Evolutionary conservation across 1,139 yeast species (phyloP).

Genomic region (Suhomyces wounanorum): DNA sequence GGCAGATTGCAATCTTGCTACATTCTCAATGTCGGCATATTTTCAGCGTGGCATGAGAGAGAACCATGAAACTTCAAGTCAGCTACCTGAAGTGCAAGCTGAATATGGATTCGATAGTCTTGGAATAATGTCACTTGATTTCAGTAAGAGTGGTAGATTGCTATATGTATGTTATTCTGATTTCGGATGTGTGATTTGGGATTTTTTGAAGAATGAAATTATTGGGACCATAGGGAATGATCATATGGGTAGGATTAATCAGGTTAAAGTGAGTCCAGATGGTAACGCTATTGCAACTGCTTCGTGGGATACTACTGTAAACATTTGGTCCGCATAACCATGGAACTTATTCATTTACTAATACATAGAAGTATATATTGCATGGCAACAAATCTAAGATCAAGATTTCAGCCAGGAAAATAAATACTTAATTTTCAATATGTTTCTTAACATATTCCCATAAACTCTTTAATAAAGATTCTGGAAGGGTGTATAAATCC

Average conservation of each 20-base stretch:
- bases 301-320: slow-evolving; percentile 70
- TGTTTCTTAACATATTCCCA: slow-evolving; percentile 91
- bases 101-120: slow-evolving; percentile 47
- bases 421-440: slow-evolving; percentile 31
- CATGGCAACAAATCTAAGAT: not conserved
- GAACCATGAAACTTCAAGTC: not conserved
- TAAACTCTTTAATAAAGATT: slow-evolving; percentile 83
- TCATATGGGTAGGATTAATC: slow-evolving; percentile 62
- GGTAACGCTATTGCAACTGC: slow-evolving; percentile 74
- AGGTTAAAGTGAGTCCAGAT: slow-evolving; percentile 69
- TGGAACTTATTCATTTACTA: slow-evolving; percentile 8
- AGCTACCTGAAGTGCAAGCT: not conserved
- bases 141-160: slow-evolving; percentile 74
- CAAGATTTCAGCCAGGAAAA: not conserved
- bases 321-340: slow-evolving; percentile 55
- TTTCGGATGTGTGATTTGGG: slow-evolving; percentile 78
- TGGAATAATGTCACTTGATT: slow-evolving; percentile 71
- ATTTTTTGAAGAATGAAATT: slow-evolving; percentile 62
- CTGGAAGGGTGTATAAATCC: slow-evolving; percentile 94
- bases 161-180: slow-evolving; percentile 78
- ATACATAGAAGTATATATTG: slow-evolving; percentile 12
- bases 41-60: not conserved
- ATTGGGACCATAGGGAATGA: slow-evolving; percentile 59
- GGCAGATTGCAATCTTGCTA: slow-evolving; percentile 68
- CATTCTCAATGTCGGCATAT: slow-evolving; percentile 41